These are phyloP conservation scores for Salvia hispanica DNA, from an alignment of 257 asterid genomes.

Conservation along the genomic window DNA sequence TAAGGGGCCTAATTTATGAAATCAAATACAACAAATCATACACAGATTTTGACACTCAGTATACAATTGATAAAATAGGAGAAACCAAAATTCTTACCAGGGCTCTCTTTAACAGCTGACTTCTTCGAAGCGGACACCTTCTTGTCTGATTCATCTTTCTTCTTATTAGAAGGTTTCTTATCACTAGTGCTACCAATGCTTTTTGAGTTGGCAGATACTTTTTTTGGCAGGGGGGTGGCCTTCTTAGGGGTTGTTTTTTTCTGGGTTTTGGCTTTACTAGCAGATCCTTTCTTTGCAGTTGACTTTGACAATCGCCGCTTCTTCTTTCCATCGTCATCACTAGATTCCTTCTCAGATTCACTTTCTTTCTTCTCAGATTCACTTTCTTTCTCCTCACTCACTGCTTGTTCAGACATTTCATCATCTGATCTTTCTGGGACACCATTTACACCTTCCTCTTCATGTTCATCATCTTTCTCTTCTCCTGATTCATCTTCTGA, in stretches of 20 bases:
- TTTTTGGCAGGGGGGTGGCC: slow-evolving; percentile 54
- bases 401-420: slow-evolving; percentile 75
- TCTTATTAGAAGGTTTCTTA: slow-evolving; percentile 50
- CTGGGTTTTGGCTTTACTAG: slow-evolving; percentile 52
- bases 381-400: slow-evolving; percentile 56
- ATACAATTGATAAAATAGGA: slow-evolving; percentile 1
- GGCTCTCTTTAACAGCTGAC: slow-evolving; percentile 50
- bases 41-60: neutral
- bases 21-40: slow-evolving; percentile 9
- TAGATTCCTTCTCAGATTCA: slow-evolving; percentile 54
- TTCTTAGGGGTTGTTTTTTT: slow-evolving; percentile 46
- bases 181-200: slow-evolving; percentile 41
- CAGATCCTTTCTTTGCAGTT: slow-evolving; percentile 52
- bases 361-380: slow-evolving; percentile 58
- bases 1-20: neutral
- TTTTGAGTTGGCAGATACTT: slow-evolving; percentile 54
- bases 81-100: slow-evolving; percentile 51
- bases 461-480: slow-evolving; percentile 42
- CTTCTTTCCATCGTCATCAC: slow-evolving; percentile 47
- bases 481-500: slow-evolving; percentile 67
- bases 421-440: slow-evolving; percentile 58
- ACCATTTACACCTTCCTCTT: slow-evolving; percentile 56
- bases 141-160: slow-evolving; percentile 29
- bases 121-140: slow-evolving; percentile 27
- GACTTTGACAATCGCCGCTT: slow-evolving; percentile 49